phyloP scores from a whole-genome alignment of 2,329 filamentous ascomycete genomes.

The Trichoderma koningiopsis region DNA sequence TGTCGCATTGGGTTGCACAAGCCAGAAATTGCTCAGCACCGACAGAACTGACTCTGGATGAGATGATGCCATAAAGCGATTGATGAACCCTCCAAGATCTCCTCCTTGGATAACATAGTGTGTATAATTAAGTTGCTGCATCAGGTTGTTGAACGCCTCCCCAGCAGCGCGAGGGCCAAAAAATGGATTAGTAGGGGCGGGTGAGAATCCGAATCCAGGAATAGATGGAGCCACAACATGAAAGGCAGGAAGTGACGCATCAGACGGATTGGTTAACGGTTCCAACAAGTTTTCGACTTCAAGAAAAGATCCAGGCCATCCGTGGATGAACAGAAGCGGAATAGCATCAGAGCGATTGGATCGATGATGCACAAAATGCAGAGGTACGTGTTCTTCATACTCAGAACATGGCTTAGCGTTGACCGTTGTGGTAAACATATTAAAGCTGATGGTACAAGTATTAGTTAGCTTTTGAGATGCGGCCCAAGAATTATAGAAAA shows the following conservation, averaged over 20 bases:
- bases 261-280: neutral
- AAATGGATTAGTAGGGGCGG: neutral
- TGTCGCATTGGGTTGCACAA: neutral
- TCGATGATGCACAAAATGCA: slow-evolving; percentile 6
- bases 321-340: slow-evolving; percentile 2
- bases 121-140: neutral
- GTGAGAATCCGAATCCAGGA: slow-evolving; percentile 13
- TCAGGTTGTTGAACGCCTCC: slow-evolving; percentile 5
- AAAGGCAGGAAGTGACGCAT: neutral
- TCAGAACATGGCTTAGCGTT: neutral
- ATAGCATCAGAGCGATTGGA: neutral
- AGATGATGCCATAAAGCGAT: slow-evolving; percentile 4
- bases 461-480: neutral
- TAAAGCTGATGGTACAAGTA: neutral
- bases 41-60: neutral
- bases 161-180: neutral
- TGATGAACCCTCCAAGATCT: neutral
- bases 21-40: slow-evolving; percentile 11
- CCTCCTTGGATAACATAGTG: slow-evolving; percentile 8
- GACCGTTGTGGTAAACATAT: neutral
- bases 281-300: neutral
- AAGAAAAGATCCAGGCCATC: slow-evolving; percentile 6
- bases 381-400: neutral
- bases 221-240: slow-evolving; percentile 9
- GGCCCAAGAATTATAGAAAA: neutral